Percentiles rank a stretch among this genome's conserved stretches.
Conservation (phyloP, 1,139 yeast species). For the Nakaseomyces glabratus region DNA sequence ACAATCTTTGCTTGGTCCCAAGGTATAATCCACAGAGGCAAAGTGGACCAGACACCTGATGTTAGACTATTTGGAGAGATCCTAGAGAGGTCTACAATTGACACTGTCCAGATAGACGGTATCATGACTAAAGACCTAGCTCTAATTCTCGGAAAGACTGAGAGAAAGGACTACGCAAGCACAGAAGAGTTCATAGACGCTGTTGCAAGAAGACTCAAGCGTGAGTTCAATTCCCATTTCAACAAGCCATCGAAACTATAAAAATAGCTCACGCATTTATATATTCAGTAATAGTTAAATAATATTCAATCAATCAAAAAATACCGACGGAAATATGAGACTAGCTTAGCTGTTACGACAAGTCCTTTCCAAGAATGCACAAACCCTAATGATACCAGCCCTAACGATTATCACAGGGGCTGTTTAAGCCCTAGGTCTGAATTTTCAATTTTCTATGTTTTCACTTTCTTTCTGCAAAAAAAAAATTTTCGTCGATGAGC, state of each 20-base stretch:
- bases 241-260: neutral
- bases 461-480: no score
- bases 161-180: slow-evolving; percentile 69
- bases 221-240: slow-evolving; percentile 10
- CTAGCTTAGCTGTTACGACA: no score
- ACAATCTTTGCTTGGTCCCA: slow-evolving; percentile 96
- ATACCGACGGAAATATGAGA: no score
- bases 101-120: slow-evolving; percentile 76
- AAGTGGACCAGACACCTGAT: slow-evolving; percentile 74
- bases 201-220: slow-evolving; percentile 47
- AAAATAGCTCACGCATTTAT: no score
- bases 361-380: no score
- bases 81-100: slow-evolving; percentile 74
- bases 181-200: slow-evolving; percentile 88
- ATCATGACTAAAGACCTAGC: slow-evolving; percentile 96
- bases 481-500: no score
- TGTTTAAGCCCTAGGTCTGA: no score
- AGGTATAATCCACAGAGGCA: slow-evolving; percentile 87
- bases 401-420: no score
- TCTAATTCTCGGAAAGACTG: slow-evolving; percentile 75
- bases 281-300: no score
- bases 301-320: no score
- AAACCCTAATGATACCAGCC: no score
- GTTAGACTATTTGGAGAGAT: slow-evolving; percentile 69
- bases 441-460: no score